Conservation (phyloP, 163 green algal genomes). For the Smithsoniella earleae region DNA sequence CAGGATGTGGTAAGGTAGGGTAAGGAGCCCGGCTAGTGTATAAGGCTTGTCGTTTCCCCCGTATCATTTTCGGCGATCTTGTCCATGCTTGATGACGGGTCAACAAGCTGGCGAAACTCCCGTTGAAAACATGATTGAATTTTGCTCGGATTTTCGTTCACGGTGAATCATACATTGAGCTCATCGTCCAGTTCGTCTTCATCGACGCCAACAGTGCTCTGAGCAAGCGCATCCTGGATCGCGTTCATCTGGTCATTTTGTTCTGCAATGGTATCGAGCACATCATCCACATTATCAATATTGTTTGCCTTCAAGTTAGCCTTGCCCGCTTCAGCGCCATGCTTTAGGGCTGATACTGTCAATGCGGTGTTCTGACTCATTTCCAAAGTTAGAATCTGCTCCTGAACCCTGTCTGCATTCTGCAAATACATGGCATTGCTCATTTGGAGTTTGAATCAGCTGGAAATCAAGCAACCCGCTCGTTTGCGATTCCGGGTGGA, state of each 20-base stretch:
- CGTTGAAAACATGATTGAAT: too few relatives aligned
- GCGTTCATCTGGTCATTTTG: constrained; percentile 27
- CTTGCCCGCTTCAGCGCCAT: constrained; percentile 12
- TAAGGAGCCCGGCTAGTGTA: background rate
- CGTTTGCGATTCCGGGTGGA: too few relatives aligned
- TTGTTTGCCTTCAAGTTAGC: constrained; percentile 28
- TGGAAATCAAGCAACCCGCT: too few relatives aligned
- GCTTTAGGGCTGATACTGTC: constrained; percentile 2
- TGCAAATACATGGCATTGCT: constrained; percentile 4
- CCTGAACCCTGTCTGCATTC: constrained; percentile 3
- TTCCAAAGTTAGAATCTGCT: constrained; percentile 30
- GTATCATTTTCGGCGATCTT: too few relatives aligned
- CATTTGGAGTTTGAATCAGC: background rate
- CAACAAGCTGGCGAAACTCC: too few relatives aligned
- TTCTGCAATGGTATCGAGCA: constrained; percentile 13
- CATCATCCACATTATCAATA: constrained; percentile 20
- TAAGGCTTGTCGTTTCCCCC: too few relatives aligned
- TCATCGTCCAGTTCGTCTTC: constrained; percentile 23
- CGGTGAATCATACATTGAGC: constrained; percentile 8
- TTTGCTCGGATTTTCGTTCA: too few relatives aligned
- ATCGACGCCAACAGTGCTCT: constrained; percentile 10
- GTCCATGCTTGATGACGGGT: too few relatives aligned
- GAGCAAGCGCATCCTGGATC: constrained; percentile 6
- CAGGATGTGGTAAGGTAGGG: background rate
- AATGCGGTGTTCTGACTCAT: constrained; percentile 14